Conservation (phyloP, 768 basidiomycete species). For the Cystofilobasidium bisporidii region DNA sequence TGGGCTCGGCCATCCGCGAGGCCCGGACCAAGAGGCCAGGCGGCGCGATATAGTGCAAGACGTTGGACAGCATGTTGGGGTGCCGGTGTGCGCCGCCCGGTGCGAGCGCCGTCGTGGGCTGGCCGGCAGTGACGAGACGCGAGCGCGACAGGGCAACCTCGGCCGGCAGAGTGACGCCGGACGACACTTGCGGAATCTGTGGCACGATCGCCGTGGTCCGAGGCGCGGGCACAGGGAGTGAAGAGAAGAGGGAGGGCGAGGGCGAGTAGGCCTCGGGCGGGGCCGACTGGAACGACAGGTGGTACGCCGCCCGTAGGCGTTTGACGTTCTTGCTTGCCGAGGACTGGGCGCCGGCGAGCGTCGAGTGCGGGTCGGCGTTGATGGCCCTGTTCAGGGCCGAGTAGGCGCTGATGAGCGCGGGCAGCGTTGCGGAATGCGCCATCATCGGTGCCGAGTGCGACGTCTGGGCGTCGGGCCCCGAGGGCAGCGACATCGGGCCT, state of each 20-base stretch:
- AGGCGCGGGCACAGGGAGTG: background rate
- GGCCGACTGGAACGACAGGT: constrained; percentile 5
- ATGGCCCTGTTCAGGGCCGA: background rate
- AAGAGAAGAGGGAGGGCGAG: background rate
- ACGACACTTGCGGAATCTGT: background rate
- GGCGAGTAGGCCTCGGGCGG: constrained; percentile 3
- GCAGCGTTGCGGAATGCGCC: background rate
- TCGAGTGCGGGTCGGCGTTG: background rate
- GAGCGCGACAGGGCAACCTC: background rate
- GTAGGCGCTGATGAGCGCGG: background rate
- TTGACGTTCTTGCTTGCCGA: background rate
- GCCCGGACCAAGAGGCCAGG: background rate
- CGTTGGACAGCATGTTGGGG: background rate
- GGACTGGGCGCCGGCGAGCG: background rate
- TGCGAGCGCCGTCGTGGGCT: background rate
- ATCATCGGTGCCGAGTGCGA: background rate
- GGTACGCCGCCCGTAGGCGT: constrained; percentile 2
- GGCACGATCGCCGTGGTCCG: constrained; percentile 1
- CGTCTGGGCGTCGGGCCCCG: background rate
- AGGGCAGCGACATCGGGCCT: background rate
- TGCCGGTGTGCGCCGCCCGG: constrained; percentile 1
- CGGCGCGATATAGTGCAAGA: constrained; percentile 1
- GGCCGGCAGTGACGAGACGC: background rate
- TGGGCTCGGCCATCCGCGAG: background rate
- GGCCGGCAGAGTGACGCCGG: background rate